These are phyloP conservation scores for Trametes cubensis DNA, from an alignment of 768 basidiomycete genomes.

Conservation along the genomic window DNA sequence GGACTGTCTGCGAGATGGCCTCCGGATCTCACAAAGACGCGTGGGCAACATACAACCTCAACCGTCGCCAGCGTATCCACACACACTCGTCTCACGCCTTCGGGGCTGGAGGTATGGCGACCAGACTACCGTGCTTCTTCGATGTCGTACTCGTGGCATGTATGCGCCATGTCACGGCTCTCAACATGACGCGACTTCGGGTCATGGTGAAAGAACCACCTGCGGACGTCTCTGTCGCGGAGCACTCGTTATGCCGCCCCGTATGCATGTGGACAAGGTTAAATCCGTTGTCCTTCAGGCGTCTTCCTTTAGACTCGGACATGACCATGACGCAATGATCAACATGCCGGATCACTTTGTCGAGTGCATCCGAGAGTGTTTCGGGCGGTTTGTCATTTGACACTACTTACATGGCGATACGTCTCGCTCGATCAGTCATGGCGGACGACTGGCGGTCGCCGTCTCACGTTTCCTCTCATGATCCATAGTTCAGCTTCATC, in stretches of 20 bases:
- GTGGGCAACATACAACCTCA: no score
- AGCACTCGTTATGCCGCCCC: background rate
- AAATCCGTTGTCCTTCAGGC: background rate
- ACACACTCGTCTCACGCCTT: no score
- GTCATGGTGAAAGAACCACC: slow-evolving; percentile 1
- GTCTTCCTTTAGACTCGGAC: background rate
- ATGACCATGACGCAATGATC: slow-evolving; percentile 16
- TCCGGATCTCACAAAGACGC: no score
- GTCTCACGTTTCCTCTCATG: no score
- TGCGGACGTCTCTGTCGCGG: background rate
- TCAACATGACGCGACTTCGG: background rate
- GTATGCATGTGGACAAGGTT: background rate
- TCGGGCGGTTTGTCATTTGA: background rate
- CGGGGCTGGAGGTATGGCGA: background rate
- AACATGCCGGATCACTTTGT: slow-evolving; percentile 2
- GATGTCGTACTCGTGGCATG: background rate
- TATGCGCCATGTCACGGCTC: background rate
- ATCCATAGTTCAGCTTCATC: no score
- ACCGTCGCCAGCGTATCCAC: no score
- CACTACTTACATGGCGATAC: background rate
- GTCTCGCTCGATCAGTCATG: no score
- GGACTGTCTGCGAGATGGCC: background rate
- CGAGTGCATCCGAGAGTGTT: background rate
- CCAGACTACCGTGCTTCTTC: background rate
- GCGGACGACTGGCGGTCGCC: no score